Conservation (phyloP, 2,329 filamentous ascomycete genomes). For the Colletotrichum tofieldiae region DNA sequence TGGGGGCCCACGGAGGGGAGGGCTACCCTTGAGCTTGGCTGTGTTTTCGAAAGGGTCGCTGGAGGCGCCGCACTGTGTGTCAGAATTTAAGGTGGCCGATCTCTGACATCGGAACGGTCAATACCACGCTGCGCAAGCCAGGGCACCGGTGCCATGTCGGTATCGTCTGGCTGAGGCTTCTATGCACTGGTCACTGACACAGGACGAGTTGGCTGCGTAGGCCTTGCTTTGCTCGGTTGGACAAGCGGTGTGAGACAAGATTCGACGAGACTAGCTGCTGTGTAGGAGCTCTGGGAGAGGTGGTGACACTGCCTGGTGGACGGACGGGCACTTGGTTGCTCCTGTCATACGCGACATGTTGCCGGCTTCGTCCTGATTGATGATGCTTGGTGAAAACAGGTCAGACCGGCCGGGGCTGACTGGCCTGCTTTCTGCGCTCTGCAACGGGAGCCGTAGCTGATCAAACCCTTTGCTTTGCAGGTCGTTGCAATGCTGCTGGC, state of each 20-base stretch:
- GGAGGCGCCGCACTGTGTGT: conserved; percentile 32
- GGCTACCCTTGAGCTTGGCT: conserved; percentile 1
- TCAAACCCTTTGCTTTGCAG: not conserved
- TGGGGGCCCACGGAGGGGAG: not conserved
- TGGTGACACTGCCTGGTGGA: not conserved
- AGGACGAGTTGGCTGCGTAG: not conserved
- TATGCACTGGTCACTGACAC: conserved; percentile 11
- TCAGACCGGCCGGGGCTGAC: not conserved
- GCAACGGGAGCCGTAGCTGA: conserved; percentile 11
- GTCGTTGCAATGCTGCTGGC: too few relatives aligned
- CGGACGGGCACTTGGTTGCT: not conserved
- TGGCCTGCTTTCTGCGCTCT: conserved; percentile 3
- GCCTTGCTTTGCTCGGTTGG: not conserved
- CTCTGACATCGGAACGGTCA: conserved; percentile 20
- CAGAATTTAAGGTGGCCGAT: conserved; percentile 30
- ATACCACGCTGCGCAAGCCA: conserved; percentile 21
- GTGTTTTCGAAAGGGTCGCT: not conserved
- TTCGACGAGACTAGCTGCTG: not conserved
- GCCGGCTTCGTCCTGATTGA: not conserved
- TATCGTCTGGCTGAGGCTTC: not conserved
- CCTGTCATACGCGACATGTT: not conserved
- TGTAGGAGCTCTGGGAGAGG: not conserved
- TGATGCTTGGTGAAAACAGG: not conserved
- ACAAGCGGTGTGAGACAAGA: not conserved
- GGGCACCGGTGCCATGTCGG: conserved; percentile 22